Base-by-base conservation (phyloP, 2,329 filamentous ascomycete genomes). In the Camptophora hylomeconis region DNA sequence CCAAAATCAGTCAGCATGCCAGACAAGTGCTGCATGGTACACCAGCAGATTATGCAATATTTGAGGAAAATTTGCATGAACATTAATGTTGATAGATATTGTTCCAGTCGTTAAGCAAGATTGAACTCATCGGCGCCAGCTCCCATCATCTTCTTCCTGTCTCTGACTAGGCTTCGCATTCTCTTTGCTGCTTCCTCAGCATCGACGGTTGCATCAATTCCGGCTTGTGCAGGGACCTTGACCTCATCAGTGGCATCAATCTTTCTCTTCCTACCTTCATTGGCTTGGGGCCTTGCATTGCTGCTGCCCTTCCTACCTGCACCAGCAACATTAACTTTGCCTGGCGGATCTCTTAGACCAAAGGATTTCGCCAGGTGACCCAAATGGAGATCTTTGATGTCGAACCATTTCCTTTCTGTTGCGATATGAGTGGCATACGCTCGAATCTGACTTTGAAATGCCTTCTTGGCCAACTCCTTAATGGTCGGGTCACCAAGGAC, bases 331-430 rank as follows among this genome's bases (percentile, higher is more conserved):
- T 61, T 61, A 37, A 98, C 92, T 27, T 80, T 79, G 4, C 80
- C 79, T 0, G 89, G 89, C 17, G 82, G 75, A 52, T 98, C 89
- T 39, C 92, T 69, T 41, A 98, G 59, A 2, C 76, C 89, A 50
- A 92, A 98, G 15, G 80, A 82, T 63, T 98, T 98, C 5, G 87
- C 87, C 40, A 89, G 62, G 61, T 98, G 89, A 3, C 89, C 89
- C 5, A 95, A 60, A 52, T 98, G 89, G 25, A 98, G 60, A 46
- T 81, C 72, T 36, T 82, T 84, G 54, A 94, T 92, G 52, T 95
- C 81, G 52, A 98, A 98, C 50, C 80, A 86, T 29, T 64, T 63
- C 29, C 89, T 69, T 58, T 98, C 89, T 23, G 77, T 75, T 17
- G 80, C 76, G 16, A 87, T 72, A 54, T 98, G 89, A 0, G 89